phyloP scores from a whole-genome alignment of 352 stramenopile species.

The Thalassiosira hispida region DNA sequence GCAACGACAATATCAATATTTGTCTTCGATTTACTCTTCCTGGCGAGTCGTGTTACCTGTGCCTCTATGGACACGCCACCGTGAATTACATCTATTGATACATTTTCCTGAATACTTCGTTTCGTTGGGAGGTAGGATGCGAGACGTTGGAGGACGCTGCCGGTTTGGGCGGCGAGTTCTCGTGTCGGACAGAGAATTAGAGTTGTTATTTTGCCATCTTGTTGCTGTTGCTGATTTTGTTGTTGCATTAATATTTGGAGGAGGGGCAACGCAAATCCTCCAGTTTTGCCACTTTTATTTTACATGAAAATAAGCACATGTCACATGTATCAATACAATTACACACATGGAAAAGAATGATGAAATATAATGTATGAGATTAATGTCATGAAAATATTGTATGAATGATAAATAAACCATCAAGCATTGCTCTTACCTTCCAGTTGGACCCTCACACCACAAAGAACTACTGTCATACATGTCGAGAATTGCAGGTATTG shows the following conservation, averaged over 20 bases:
- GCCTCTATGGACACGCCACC: conserved; percentile 93
- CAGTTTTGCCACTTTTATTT: conserved; percentile 91
- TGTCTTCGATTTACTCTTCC: conserved; percentile 50
- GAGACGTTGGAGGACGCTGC: conserved; percentile 94
- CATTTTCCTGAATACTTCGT: conserved; percentile 7
- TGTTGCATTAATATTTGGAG: conserved; percentile 63
- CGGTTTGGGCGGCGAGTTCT: conserved; percentile 97
- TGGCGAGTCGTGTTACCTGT: conserved; percentile 91
- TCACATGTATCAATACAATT: conserved; percentile 79
- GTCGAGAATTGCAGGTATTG: conserved; percentile 70
- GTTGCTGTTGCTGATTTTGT: conserved; percentile 6
- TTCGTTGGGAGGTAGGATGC: conserved; percentile 79
- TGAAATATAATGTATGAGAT: background rate
- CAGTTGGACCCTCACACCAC: conserved; percentile 69
- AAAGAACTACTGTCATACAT: conserved; percentile 31
- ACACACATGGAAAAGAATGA: conserved; percentile 68
- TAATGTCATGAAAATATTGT: no score
- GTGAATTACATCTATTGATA: conserved; percentile 86
- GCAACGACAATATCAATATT: conserved; percentile 95
- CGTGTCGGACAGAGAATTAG: conserved; percentile 97
- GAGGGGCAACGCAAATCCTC: conserved; percentile 93
- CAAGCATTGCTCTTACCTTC: conserved; percentile 19
- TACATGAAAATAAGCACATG: no score
- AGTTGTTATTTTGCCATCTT: conserved; percentile 50
- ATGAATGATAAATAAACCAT: background rate